Percentiles rank a stretch among this genome's conserved stretches.
Conservation (phyloP, 306 rosid species). For the Acacia acuminata region DNA sequence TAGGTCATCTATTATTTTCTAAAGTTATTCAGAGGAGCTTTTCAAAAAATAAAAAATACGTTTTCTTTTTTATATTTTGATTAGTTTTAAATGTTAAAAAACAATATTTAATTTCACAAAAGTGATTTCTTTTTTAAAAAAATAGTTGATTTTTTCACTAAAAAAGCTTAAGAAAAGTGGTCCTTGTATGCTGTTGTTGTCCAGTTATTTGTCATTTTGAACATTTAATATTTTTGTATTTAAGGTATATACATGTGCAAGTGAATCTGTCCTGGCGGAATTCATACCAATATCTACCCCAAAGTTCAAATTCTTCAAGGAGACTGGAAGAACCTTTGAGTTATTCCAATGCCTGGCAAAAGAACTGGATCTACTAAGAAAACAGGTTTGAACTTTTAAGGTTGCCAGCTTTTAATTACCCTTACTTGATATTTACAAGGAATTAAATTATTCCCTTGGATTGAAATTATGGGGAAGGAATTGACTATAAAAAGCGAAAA, state of each 20-base stretch:
- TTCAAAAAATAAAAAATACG: too few species aligned
- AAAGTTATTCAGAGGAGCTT: too few species aligned
- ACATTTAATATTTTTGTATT: constrained; percentile 13
- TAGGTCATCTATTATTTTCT: too few species aligned
- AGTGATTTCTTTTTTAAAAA: too few species aligned
- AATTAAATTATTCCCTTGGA: too few species aligned
- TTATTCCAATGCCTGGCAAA: constrained; percentile 34
- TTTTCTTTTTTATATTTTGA: too few species aligned
- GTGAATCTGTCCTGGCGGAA: constrained; percentile 66
- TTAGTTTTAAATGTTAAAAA: too few species aligned
- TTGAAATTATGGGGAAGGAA: background rate
- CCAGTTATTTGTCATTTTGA: constrained; percentile 8
- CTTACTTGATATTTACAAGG: background rate
- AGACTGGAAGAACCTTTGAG: constrained; percentile 32
- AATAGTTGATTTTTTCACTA: too few species aligned
- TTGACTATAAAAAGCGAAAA: background rate
- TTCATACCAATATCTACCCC: constrained; percentile 66
- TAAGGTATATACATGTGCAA: constrained; percentile 81
- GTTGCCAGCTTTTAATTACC: constrained; percentile 9
- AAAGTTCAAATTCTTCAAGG: constrained; percentile 58
- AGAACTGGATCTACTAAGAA: constrained; percentile 39
- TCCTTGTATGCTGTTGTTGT: constrained; percentile 2
- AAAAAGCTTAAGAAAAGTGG: background rate
- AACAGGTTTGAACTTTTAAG: constrained; percentile 49
- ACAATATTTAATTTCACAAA: too few species aligned